Evolutionary conservation across 1,139 yeast genomes (phyloP).

Genomic region (Petasospora fabianii): DNA sequence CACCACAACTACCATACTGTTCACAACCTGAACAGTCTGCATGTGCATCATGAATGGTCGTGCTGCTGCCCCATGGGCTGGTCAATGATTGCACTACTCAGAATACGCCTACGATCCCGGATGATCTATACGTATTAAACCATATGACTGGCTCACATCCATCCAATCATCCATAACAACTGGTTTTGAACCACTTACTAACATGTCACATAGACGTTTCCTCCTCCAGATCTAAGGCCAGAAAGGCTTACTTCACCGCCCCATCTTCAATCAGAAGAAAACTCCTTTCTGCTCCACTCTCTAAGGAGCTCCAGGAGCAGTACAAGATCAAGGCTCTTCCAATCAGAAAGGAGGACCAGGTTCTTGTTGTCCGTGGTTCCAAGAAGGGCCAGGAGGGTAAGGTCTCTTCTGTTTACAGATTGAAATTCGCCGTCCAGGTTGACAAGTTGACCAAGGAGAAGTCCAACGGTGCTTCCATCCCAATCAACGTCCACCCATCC

Average conservation of each 20-base stretch:
- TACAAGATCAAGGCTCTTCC: constrained; percentile 96
- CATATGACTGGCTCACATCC: too few relatives aligned
- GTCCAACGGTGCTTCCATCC: constrained; percentile 97
- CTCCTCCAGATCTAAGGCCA: constrained; percentile 98
- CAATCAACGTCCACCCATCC: constrained; percentile 97
- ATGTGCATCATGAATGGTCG: too few relatives aligned
- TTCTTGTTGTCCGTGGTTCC: constrained; percentile 95
- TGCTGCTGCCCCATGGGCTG: too few relatives aligned
- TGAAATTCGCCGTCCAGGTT: constrained; percentile 93
- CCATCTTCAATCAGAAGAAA: constrained; percentile 96
- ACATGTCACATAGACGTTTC: constrained; percentile 70
- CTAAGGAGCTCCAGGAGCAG: constrained; percentile 98
- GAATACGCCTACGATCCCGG: too few relatives aligned
- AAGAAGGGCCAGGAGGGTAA: constrained; percentile 99
- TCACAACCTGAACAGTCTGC: too few relatives aligned
- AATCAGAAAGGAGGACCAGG: constrained; percentile 98
- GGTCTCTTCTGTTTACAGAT: constrained; percentile 97
- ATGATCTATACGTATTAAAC: too few relatives aligned
- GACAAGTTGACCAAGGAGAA: constrained; percentile 98
- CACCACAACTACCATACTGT: too few relatives aligned
- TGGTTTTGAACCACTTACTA: constrained; percentile 16
- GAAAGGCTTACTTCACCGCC: constrained; percentile 99
- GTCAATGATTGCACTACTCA: too few relatives aligned
- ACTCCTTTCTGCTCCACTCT: constrained; percentile 97
- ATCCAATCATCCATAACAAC: background rate